Evolutionary conservation across 352 stramenopile genomes (phyloP).

Genomic region (Thalassiosira pacifica): DNA sequence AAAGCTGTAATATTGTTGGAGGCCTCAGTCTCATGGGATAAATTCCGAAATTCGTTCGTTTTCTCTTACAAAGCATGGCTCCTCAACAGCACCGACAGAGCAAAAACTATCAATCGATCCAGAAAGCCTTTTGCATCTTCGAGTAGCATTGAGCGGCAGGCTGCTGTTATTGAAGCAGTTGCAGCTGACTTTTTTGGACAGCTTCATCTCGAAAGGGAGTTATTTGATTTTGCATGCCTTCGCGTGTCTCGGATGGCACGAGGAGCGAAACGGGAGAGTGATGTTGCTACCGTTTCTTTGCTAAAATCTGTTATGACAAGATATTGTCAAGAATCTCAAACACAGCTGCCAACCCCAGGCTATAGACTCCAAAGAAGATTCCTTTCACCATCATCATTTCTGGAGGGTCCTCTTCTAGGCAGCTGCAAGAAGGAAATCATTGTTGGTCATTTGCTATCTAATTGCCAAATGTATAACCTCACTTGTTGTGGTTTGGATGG

Average conservation of each 20-base stretch:
- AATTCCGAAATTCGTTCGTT: slow-evolving; percentile 35
- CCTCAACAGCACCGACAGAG: slow-evolving; percentile 42
- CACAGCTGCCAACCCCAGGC: slow-evolving; percentile 12
- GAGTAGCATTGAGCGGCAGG: slow-evolving; percentile 49
- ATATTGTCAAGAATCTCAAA: slow-evolving; percentile 44
- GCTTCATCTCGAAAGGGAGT: slow-evolving; percentile 45
- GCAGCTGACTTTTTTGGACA: slow-evolving; percentile 52
- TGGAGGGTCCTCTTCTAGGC: slow-evolving; percentile 41
- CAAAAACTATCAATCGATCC: slow-evolving; percentile 22
- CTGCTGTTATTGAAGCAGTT: slow-evolving; percentile 55
- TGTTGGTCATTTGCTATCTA: slow-evolving; percentile 43
- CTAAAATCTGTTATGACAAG: slow-evolving; percentile 45
- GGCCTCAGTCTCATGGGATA: slow-evolving; percentile 49
- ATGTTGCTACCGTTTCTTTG: slow-evolving; percentile 30
- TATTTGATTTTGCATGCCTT: slow-evolving; percentile 60
- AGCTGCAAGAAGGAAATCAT: slow-evolving; percentile 54
- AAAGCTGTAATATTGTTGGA: slow-evolving; percentile 53
- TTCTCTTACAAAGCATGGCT: slow-evolving; percentile 65
- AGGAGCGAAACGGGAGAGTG: slow-evolving; percentile 5
- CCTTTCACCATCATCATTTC: slow-evolving; percentile 59
- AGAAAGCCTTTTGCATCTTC: slow-evolving; percentile 46
- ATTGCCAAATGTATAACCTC: slow-evolving; percentile 48
- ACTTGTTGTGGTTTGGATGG: slow-evolving; percentile 28
- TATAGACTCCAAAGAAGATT: slow-evolving; percentile 66
- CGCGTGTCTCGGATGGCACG: slow-evolving; percentile 26